phyloP scores from a whole-genome alignment of 306 rosid genomes.

The Boehmeria nivea region DNA sequence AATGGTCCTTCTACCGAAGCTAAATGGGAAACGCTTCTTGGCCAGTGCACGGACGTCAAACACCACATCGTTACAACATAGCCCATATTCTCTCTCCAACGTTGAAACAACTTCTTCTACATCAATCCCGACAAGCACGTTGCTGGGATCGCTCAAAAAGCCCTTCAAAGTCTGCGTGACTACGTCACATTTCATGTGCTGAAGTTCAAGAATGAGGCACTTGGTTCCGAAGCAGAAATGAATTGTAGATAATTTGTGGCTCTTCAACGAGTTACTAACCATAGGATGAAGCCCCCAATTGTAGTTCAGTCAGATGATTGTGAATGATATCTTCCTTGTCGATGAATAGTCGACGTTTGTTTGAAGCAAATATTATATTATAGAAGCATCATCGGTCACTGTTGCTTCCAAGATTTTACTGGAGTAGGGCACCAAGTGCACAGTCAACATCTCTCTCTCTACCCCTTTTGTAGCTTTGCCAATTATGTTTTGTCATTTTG shows the following conservation, averaged over 20 bases:
- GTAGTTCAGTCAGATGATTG: constrained; percentile 2
- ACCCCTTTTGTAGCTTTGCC: no score
- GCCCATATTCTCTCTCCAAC: background rate
- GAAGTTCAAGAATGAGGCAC: constrained; percentile 5
- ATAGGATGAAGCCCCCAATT: background rate
- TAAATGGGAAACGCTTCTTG: background rate
- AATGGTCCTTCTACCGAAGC: background rate
- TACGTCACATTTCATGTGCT: no score
- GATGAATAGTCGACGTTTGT: background rate
- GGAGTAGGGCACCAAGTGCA: background rate
- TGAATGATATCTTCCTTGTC: background rate
- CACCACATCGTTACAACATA: background rate
- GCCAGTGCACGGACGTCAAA: background rate
- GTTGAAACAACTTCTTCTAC: background rate
- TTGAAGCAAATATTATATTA: background rate
- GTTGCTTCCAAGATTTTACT: constrained; percentile 1
- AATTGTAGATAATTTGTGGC: no score
- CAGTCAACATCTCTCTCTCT: constrained; percentile 1
- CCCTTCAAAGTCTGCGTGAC: background rate
- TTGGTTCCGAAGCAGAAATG: constrained; percentile 7
- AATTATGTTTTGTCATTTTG: no score
- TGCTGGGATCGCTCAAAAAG: background rate
- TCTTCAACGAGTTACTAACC: no score
- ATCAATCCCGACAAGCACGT: background rate
- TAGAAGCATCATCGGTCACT: background rate